Evolutionary conservation across 768 basidiomycete genomes (phyloP), one percentile per base, ranked within the genome.

Genomic region (Suillus placidus): DNA sequence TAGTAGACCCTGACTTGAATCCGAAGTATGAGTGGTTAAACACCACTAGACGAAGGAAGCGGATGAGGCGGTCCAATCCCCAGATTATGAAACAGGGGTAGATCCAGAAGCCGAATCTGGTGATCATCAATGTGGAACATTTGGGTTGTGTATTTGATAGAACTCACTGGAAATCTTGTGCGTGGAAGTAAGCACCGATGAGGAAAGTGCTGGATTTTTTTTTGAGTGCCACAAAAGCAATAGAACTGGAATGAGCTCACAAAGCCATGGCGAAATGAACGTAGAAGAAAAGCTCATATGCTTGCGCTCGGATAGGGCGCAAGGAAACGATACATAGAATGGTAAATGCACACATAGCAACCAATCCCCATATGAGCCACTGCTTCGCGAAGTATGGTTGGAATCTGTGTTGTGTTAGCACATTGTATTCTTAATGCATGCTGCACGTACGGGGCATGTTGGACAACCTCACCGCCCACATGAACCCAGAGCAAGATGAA

Each of bases 21-120:
- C 70, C 73, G 60, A 81, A 73, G 71, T 81, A 66, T 6, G 72
- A 76, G 67, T 77, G 73, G 70, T 84, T 85, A 73, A 77, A 80
- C 23, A 77, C 56, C 40, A 80, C 66, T 26, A 84, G 70, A 42
- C 85, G 81, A 20, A 79, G 35, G 20, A 79, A n/a, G 23, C 85
- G 83, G 47, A 85, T 65, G 61, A 79, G 63, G 61, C 83, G 79
- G 69, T 88, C 87, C 30, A 86, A 62, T 6, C 79, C 84, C 86
- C 85, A 87, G 64, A 87, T 68, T 57, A 83, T 60, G 70, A 88
- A 78, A 2, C 81, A 72, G 0, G 85, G 84, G 80, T 82, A 86
- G 42, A 85, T 70, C 67, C 79, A 82, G 12, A 64, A 47, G n/a
- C 69, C 52, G 60, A 66, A 61, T 16, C 75, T 76, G 34, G 38